Evolutionary conservation across 2,329 filamentous ascomycete genomes (phyloP).

Genomic region (Colletotrichum acutatum): DNA sequence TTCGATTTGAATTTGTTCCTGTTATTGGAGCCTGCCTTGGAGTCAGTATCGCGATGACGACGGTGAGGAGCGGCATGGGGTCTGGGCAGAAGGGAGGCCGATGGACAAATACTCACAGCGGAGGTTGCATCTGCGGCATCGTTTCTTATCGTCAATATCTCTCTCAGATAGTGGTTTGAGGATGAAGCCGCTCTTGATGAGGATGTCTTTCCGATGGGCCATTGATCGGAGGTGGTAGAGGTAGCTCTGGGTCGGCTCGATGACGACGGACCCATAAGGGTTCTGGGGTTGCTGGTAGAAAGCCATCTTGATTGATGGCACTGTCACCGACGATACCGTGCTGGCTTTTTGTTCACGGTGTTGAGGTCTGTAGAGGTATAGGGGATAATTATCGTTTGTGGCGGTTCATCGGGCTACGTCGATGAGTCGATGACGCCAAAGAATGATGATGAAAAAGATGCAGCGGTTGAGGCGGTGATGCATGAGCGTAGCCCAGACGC

Average conservation of each 20-base stretch:
- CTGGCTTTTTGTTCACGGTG: too few species aligned
- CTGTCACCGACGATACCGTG: background rate
- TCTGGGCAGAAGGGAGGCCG: background rate
- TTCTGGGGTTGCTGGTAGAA: background rate
- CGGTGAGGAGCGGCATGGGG: too few species aligned
- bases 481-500: too few species aligned
- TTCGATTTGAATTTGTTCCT: constrained; percentile 22
- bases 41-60: background rate
- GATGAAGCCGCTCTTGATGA: constrained; percentile 43
- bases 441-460: too few species aligned
- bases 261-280: constrained; percentile 29
- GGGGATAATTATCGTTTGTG: background rate
- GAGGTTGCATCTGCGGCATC: constrained; percentile 43
- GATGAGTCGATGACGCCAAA: background rate
- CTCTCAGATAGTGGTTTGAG: constrained; percentile 39
- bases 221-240: constrained; percentile 35
- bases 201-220: constrained; percentile 35
- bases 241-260: constrained; percentile 38
- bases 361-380: background rate
- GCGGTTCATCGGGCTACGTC: background rate
- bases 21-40: constrained; percentile 20
- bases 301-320: background rate
- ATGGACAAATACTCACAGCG: constrained; percentile 5
- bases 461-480: background rate
- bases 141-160: constrained; percentile 45